Evolutionary conservation across 768 basidiomycete species (phyloP).

Genomic region (Phanerodontia chrysosporium): DNA sequence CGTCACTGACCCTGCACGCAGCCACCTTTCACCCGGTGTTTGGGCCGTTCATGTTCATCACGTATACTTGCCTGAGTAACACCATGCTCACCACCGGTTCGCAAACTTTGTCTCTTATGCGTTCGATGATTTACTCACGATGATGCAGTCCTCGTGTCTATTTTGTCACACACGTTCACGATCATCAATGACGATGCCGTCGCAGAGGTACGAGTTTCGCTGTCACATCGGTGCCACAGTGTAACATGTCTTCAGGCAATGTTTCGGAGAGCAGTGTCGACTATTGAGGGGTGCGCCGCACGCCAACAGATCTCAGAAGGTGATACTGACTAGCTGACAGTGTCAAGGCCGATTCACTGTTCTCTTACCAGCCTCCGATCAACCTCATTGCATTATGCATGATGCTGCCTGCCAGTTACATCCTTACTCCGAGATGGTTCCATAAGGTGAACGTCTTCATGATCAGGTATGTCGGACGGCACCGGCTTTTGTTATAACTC

Average conservation of each 20-base stretch:
- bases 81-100: slow-evolving; percentile 87
- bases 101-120: slow-evolving; percentile 13
- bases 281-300: slow-evolving; percentile 79
- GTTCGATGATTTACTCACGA: not conserved
- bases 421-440: slow-evolving; percentile 93
- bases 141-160: slow-evolving; percentile 70
- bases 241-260: slow-evolving; percentile 55
- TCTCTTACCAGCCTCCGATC: slow-evolving; percentile 92
- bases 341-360: slow-evolving; percentile 87
- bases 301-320: not conserved
- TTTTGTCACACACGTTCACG: slow-evolving; percentile 93
- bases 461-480: slow-evolving; percentile 59
- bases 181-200: slow-evolving; percentile 90
- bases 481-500: not conserved
- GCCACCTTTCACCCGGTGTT: slow-evolving; percentile 81
- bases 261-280: slow-evolving; percentile 91
- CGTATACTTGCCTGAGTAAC: slow-evolving; percentile 89
- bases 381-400: slow-evolving; percentile 84
- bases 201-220: slow-evolving; percentile 66
- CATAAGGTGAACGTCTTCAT: slow-evolving; percentile 93
- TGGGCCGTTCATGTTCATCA: slow-evolving; percentile 88
- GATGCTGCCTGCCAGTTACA: slow-evolving; percentile 82
- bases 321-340: slow-evolving; percentile 26
- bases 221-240: not conserved
- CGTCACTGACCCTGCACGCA: slow-evolving; percentile 19